phyloP scores from a whole-genome alignment of 768 basidiomycete genomes.

The Tricholomella constricta region DNA sequence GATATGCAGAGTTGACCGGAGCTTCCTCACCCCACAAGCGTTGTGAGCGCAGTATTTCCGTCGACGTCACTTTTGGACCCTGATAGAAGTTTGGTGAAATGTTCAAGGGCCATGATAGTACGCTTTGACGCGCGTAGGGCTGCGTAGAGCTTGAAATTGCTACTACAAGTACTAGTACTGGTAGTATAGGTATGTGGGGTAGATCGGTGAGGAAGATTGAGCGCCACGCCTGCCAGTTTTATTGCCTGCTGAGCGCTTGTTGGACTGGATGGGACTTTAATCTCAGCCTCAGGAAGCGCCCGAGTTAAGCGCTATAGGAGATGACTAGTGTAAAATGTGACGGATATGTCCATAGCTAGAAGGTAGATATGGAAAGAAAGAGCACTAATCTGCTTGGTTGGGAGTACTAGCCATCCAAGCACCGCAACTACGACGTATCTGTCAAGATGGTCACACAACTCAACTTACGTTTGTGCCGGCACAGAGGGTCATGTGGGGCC shows the following conservation, averaged over 20 bases:
- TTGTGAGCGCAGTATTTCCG: background rate
- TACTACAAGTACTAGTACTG: background rate
- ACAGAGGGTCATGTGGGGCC: background rate
- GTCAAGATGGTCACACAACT: background rate
- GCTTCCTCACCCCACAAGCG: conserved; percentile 6
- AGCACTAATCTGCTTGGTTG: no score
- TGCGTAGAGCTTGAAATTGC: background rate
- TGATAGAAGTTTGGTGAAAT: background rate
- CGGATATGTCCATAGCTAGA: no score
- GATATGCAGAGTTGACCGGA: background rate
- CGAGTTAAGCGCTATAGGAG: background rate
- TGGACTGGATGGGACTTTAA: background rate
- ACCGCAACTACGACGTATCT: background rate
- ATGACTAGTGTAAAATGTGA: no score
- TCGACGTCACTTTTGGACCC: background rate
- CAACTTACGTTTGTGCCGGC: background rate
- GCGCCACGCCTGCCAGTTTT: background rate
- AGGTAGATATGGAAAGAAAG: no score
- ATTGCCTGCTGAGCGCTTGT: background rate
- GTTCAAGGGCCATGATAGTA: background rate
- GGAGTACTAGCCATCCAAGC: background rate
- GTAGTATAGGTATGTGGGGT: conserved; percentile 4
- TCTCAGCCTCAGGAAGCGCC: background rate
- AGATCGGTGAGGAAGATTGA: background rate
- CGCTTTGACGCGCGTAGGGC: background rate